Base-by-base conservation (phyloP, 805 yeast species). In the Candida ficus region DNA sequence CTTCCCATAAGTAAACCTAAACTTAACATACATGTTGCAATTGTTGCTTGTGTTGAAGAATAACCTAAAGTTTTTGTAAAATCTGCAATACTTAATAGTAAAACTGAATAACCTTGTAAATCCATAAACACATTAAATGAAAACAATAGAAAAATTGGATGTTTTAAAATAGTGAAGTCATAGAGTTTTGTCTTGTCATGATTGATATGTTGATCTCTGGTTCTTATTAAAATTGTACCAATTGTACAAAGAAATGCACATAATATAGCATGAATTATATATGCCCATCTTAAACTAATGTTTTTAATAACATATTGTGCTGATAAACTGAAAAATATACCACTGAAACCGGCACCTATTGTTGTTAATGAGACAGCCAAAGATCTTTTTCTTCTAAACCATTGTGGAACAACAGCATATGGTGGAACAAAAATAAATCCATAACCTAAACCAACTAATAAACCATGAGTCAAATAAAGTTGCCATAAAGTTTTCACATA, bases 381-480 rank as follows among this genome's bases (percentile, higher is more conserved):
- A 1, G 82, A 77, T 50, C 90, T 67, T 45, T 65, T 78, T 47
- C 73, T 77, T 29, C 75, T 61, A 58, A 83, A 83, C 82, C 85
- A 83, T 41, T 80, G 88, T 0, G 89, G 87, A 22, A 83, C 48
- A 6, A 83, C 56, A 3, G 78, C 69, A 23, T 78, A 62, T 4
- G 75, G 75, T 0, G 91, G 81, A 7, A 80, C 67, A 35, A 75
- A 70, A 26, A 77, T 64, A 11, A 76, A 52, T 0, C 85, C 79
- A 13, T 68, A 60, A 0, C 69, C 66, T 34, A 75, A 51, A 16
- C 87, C 82, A 36, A 71, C 71, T 33, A 83, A 43, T 1, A 81
- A 61, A 16, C 91, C 90, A 59, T 83, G 90, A 2, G 88, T 76
- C 37, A 78, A 53, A 50, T 71, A 80, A 19, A 83, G 53, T 45